These are phyloP conservation scores for Nakazawaea ernobii DNA, from an alignment of 805 yeast species.

Conservation along the genomic window DNA sequence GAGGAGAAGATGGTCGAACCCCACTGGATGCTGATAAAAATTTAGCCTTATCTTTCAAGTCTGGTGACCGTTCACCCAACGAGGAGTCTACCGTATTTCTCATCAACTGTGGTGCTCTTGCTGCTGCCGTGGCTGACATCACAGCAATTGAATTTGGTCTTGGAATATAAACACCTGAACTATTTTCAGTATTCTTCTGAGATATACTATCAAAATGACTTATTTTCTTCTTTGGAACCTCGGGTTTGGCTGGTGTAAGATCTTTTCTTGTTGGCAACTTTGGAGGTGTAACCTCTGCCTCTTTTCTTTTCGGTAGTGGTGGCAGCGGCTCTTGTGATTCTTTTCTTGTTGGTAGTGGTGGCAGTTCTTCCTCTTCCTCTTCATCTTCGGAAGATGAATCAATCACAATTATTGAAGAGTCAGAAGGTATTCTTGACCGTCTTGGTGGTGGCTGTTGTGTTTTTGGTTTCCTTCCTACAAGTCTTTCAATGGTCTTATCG, in stretches of 20 bases:
- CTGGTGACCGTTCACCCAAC: conserved; percentile 14
- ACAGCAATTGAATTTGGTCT: conserved; percentile 15
- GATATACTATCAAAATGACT: neutral
- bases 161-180: conserved; percentile 13
- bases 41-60: conserved; percentile 11
- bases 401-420: neutral
- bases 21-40: neutral
- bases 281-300: neutral
- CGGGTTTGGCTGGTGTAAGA: neutral
- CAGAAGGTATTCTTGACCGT: neutral
- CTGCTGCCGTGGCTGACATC: conserved; percentile 18
- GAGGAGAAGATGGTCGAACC: neutral
- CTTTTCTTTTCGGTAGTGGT: neutral
- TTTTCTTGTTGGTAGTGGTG: neutral
- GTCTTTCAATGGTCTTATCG: conserved; percentile 4
- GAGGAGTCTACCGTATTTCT: conserved; percentile 11
- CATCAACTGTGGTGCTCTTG: conserved; percentile 18
- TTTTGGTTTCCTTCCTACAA: neutral
- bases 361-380: neutral
- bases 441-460: neutral
- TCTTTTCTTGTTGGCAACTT: neutral
- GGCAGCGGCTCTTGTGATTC: neutral
- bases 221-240: neutral
- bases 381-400: neutral
- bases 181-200: neutral